Evolutionary conservation across 805 yeast species (phyloP), one percentile per base, ranked within the genome.

Genomic region (Saturnispora saitoi): DNA sequence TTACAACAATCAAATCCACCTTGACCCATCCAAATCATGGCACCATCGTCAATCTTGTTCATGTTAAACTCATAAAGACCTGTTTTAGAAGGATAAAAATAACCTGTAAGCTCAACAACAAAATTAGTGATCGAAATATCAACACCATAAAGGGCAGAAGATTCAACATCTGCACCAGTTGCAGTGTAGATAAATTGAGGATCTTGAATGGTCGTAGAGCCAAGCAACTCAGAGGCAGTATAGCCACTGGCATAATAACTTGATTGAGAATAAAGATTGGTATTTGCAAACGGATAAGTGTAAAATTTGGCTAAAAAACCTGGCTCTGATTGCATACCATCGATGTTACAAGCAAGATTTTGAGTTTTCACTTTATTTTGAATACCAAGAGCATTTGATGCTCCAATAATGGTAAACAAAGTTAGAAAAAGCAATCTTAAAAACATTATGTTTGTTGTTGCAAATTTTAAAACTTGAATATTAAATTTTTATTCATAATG

Each of bases 1-100:
- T 55, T 50, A 56, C 71, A 63, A 55, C 76, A 71, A 28, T 59
- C 60, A 22, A 69, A 61, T 14, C 65, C 65, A 48, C 56, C 59
- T 9, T 61, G 61, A 39, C 68, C 68, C 45, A 63, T 51, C 42
- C 56, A 58, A 40, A 70, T 64, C 54, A 60, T 61, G 17, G 56
- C 65, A 19, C 58, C 53, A 53, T 68, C 70, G 56, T 67, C 71
- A 22, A 60, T 58, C 10, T 36, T 34, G 7, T 38, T 32, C 15
- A 65, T 48, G 14, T 45, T 30, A 41, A 67, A 54, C 0, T 53
- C 47, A 43, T 63, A 68, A 8, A 55, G 45, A 50, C 71, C 71
- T 15, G 62, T 51, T 19, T 48, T 52, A 5, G 54, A 43, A n/a
- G 71, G 67, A 22, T 46, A 11, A 34, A 52, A 59, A 15, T 52